Evolutionary conservation across 2,329 filamentous ascomycete genomes (phyloP), one percentile per base, ranked within the genome.

Genomic region (Mycosphaerella sp.): DNA sequence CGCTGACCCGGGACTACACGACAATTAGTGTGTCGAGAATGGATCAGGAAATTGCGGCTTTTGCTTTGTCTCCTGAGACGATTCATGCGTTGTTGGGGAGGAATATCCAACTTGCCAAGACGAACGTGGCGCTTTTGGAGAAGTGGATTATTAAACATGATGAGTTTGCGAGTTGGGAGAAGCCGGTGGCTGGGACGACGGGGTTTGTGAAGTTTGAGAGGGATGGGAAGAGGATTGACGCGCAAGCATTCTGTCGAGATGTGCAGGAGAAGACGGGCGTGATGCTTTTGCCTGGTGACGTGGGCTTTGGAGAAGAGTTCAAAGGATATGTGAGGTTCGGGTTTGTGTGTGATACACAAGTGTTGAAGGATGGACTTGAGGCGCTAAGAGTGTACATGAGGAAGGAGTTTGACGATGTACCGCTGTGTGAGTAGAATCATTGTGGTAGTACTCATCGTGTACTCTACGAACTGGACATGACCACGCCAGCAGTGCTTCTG

Each of bases 11-110:
- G 36, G 85, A 93, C 67, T 94, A 93, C 72, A 94, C 87, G 3
- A 89, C 86, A 21, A 94, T 94, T 62, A 86, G 85, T 35, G 87
- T 94, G 0, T 87, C 86, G n/a, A 81, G 85, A 63, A 72, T 95
- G 6, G 88, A 94, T 66, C 87, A 95, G 65, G 78, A 80, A 44
- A 75, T 95, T 9, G 89, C 88, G 2, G 78, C 80, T 25, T 91
- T 84, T 63, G 89, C 89, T 0, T 72, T 95, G 6, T 79, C 79
- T 9, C 71, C 79, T 1, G 71, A 74, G 30, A 83, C 85, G 16
- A 79, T 89, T n/a, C 75, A 84, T 56, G 72, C 70, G 9, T 70
- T 89, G 2, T 73, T 87, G 2, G 73, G 71, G 2, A 74, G 82
- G 13, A 89, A 89, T 61, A 77, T 84, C 41, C 71, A 73, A 21